Evolutionary conservation across 495 filamentous ascomycete species (phyloP).

Genomic region (Cladorrhinum samala): DNA sequence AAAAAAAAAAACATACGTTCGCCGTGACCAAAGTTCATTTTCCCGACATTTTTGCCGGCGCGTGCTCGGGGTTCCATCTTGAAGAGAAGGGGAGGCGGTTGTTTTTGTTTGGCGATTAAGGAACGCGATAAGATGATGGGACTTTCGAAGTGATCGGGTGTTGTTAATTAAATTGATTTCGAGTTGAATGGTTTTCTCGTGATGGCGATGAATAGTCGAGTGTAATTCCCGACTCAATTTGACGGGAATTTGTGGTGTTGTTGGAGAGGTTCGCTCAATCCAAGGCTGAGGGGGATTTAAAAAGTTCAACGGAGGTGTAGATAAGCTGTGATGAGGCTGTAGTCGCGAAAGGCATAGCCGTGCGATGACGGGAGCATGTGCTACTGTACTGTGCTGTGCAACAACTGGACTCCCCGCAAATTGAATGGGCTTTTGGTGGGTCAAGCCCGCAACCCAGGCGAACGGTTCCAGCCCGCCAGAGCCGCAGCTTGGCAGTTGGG

Average conservation of each 20-base stretch:
- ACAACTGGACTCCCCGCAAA: too few relatives aligned
- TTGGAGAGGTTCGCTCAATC: too few relatives aligned
- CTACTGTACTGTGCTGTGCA: too few relatives aligned
- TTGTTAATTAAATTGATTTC: background rate
- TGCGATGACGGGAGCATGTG: too few relatives aligned
- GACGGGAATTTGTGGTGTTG: too few relatives aligned
- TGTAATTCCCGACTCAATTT: too few relatives aligned
- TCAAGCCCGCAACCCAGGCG: background rate
- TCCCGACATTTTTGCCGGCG: slow-evolving; percentile 76
- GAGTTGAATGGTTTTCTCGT: too few relatives aligned
- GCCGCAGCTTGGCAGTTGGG: background rate
- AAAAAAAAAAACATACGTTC: slow-evolving; percentile 56
- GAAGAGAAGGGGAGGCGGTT: too few relatives aligned
- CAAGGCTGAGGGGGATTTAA: too few relatives aligned
- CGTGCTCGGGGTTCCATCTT: slow-evolving; percentile 68
- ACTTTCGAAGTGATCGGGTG: background rate
- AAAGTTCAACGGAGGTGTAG: too few relatives aligned
- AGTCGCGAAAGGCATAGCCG: too few relatives aligned
- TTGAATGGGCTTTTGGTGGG: background rate
- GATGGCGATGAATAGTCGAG: too few relatives aligned
- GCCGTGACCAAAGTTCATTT: slow-evolving; percentile 72
- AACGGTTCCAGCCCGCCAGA: background rate
- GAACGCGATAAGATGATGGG: background rate
- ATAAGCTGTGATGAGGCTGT: background rate
- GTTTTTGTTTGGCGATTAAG: background rate